Conservation (phyloP, 2,329 filamentous ascomycete genomes). For the Fusarium tjaetaba region DNA sequence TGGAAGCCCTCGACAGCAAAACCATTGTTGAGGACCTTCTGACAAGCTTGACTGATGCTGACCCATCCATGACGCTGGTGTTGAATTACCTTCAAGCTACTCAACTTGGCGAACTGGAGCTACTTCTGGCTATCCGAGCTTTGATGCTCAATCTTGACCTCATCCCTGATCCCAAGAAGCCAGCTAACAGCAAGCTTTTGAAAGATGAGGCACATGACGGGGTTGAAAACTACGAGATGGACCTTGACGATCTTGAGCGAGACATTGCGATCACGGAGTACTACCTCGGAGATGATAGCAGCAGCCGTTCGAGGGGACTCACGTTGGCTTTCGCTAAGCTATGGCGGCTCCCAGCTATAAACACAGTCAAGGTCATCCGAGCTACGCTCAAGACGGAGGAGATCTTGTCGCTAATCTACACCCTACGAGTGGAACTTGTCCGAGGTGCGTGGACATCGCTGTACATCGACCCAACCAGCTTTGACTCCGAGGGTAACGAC, state of each 20-base stretch:
- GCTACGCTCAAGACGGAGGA: constrained; percentile 72
- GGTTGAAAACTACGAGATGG: constrained; percentile 56
- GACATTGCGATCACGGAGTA: constrained; percentile 76
- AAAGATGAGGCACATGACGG: constrained; percentile 44
- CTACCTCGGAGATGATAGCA: constrained; percentile 71
- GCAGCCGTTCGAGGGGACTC: constrained; percentile 70
- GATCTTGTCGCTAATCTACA: constrained; percentile 75
- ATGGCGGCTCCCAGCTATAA: constrained; percentile 68
- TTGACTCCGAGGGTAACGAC: constrained; percentile 54
- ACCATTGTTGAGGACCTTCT: constrained; percentile 70
- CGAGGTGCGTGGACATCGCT: constrained; percentile 80
- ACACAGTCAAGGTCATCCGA: constrained; percentile 72
- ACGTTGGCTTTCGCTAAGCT: constrained; percentile 76
- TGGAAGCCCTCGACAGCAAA: constrained; percentile 56
- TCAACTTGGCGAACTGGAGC: constrained; percentile 71
- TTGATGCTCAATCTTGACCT: constrained; percentile 77
- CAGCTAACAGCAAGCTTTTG: constrained; percentile 47
- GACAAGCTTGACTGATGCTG: constrained; percentile 69
- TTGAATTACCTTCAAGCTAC: constrained; percentile 72
- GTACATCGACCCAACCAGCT: constrained; percentile 69
- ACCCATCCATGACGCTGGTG: constrained; percentile 74
- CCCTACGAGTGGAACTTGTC: constrained; percentile 77
- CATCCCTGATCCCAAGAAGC: constrained; percentile 54
- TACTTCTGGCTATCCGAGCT: constrained; percentile 71
- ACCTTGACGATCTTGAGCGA: constrained; percentile 69